Conservation (phyloP, 352 stramenopile genomes). For the Globisporangium rhizosaccharum region DNA sequence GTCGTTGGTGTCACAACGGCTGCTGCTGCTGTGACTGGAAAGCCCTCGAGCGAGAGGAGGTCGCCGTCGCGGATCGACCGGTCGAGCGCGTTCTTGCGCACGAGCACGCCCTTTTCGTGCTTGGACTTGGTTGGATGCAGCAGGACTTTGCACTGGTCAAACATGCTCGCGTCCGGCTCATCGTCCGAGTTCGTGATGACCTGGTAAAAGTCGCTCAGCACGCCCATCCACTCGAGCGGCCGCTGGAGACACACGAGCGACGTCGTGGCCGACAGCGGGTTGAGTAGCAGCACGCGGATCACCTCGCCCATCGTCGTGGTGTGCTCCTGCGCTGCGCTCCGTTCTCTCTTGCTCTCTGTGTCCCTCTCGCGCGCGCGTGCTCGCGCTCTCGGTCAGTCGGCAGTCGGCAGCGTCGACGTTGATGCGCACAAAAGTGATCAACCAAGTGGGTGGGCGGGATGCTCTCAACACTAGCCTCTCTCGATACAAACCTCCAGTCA, state of each 20-base stretch:
- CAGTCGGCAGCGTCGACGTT: too few relatives aligned
- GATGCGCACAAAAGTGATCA: too few relatives aligned
- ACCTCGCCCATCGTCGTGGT: slow-evolving; percentile 48
- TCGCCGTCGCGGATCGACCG: slow-evolving; percentile 79
- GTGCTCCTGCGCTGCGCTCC: neutral
- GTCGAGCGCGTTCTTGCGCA: slow-evolving; percentile 64
- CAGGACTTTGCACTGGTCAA: slow-evolving; percentile 69
- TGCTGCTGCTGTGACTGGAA: slow-evolving; percentile 17
- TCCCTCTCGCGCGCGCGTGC: neutral
- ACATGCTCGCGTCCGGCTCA: slow-evolving; percentile 41
- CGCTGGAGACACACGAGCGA: slow-evolving; percentile 78
- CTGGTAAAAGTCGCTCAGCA: slow-evolving; percentile 80
- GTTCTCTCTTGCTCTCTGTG: neutral
- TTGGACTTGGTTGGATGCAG: slow-evolving; percentile 82
- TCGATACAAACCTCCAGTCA: too few relatives aligned
- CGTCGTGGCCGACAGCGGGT: slow-evolving; percentile 55
- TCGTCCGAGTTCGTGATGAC: slow-evolving; percentile 80
- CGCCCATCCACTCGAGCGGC: slow-evolving; percentile 67
- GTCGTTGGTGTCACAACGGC: slow-evolving; percentile 17
- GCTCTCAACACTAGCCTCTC: too few relatives aligned
- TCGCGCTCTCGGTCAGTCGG: too few relatives aligned
- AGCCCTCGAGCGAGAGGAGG: slow-evolving; percentile 65
- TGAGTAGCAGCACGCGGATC: slow-evolving; percentile 79
- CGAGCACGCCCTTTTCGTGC: slow-evolving; percentile 69
- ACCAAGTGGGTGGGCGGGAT: too few relatives aligned